Evolutionary conservation across 768 basidiomycete genomes (phyloP), one percentile per base, ranked within the genome.

Genomic region (Mycena indigotica): DNA sequence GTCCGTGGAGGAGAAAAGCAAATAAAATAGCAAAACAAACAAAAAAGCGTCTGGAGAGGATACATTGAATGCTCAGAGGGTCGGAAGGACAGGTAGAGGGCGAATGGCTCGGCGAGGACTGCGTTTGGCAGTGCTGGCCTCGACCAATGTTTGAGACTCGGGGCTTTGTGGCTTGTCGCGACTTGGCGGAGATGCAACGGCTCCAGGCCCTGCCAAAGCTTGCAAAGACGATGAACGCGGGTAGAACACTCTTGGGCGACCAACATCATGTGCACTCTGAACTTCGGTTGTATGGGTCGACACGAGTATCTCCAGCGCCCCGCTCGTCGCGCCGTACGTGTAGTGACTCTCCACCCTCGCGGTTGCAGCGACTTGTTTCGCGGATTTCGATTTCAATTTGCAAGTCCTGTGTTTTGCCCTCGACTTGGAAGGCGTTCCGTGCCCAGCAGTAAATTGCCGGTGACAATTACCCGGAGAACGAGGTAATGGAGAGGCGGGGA

Each of bases 191-290:
- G n/a, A n/a, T n/a, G 32, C 32, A 35, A 17, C 41, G 23, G 41
- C 41, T 8, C 15, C 41, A 44, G 17, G 41, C 21, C 23, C 41
- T 5, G 41, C 41, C 6, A 21, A 44, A 6, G 54, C 50, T 8
- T 39, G 30, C 5, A 63, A 26, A 6, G 61, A 63, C 23, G 61
- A 63, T 24, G 61, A 59, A 38, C 61, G 61, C n/a, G 61, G 57
- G 28, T 41, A 59, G n/a, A 56, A 58, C 5, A 56, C 55, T 23
- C 57, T 56, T 26, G 57, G 57, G 40, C 61, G 61, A 26, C 35
- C 35, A 16, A 48, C 51, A 28, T 63, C 61, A 32, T 54, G 57
- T 12, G 54, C 46, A 30, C 61, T 63, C 28, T 29, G 50, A 5
- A 29, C 48, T 21, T 50, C 52, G 16, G 52, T 59, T 3, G 52